Conservation (phyloP, 2,329 filamentous ascomycete genomes). For the Endoconidiophora polonica region DNA sequence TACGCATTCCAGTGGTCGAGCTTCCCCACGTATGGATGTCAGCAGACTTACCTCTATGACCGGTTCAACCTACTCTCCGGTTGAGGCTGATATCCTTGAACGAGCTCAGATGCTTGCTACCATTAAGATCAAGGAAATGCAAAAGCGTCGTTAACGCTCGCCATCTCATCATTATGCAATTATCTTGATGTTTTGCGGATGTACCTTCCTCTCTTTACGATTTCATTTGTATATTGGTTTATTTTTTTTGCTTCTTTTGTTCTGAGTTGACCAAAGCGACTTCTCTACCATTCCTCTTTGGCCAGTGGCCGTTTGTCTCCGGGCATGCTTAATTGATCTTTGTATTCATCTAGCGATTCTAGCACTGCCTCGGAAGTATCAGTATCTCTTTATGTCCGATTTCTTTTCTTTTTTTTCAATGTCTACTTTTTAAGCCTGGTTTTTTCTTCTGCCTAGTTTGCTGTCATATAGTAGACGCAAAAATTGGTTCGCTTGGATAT, state of each 20-base stretch:
- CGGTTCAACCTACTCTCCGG: conserved; percentile 2
- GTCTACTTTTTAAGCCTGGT: not conserved
- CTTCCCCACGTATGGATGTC: not conserved
- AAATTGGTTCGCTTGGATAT: not conserved
- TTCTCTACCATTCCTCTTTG: too few relatives aligned
- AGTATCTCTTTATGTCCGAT: not conserved
- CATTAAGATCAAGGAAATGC: conserved; percentile 6
- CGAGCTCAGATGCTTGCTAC: conserved; percentile 6
- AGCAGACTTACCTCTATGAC: not conserved
- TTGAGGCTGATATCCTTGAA: conserved; percentile 6
- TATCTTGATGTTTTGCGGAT: not conserved
- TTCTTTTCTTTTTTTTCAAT: not conserved
- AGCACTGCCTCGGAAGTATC: too few relatives aligned
- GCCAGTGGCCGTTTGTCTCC: too few relatives aligned
- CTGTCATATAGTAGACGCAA: not conserved
- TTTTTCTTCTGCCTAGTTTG: conserved; percentile 1
- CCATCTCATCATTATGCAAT: not conserved
- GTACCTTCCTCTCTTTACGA: conserved; percentile 3
- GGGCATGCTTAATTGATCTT: too few relatives aligned
- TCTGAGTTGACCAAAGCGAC: not conserved
- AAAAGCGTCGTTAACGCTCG: not conserved
- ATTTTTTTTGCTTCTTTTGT: not conserved
- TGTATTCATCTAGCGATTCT: too few relatives aligned
- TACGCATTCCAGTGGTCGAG: not conserved
- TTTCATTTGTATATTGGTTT: not conserved